Conservation (phyloP, 2,329 filamentous ascomycete species). For the Scytalidium sp. region DNA sequence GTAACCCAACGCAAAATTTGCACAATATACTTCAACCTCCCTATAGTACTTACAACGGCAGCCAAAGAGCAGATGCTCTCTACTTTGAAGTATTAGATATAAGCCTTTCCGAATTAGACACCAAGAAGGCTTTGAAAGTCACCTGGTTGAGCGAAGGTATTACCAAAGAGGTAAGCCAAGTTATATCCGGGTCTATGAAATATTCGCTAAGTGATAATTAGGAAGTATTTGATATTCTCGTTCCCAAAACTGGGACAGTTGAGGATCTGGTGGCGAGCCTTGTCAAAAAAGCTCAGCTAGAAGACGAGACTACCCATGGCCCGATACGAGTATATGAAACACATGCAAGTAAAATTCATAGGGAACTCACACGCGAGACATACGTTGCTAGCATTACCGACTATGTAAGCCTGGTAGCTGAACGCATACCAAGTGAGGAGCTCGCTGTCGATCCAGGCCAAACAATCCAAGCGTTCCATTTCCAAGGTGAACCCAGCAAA, state of each 20-base stretch:
- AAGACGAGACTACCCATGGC: conserved; percentile 67
- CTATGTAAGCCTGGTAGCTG: conserved; percentile 77
- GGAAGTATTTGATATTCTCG: conserved; percentile 79
- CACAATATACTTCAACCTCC: conserved; percentile 74
- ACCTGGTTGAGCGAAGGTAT: conserved; percentile 87
- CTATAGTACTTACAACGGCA: conserved; percentile 67
- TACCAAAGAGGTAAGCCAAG: conserved; percentile 72
- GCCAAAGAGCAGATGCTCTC: conserved; percentile 72
- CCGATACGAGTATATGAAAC: conserved; percentile 80
- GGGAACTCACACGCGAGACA: conserved; percentile 67
- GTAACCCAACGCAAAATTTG: conserved; percentile 63
- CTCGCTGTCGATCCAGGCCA: conserved; percentile 53
- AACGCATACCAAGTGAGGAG: conserved; percentile 74
- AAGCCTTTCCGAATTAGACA: conserved; percentile 88
- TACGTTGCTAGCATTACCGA: conserved; percentile 82
- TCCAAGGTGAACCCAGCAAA: conserved; percentile 83
- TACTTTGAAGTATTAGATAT: conserved; percentile 95
- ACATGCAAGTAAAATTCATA: conserved; percentile 79
- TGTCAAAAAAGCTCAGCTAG: conserved; percentile 75
- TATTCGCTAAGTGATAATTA: conserved; percentile 33
- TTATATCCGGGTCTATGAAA: conserved; percentile 6
- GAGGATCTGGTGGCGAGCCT: conserved; percentile 74
- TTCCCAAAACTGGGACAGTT: conserved; percentile 80
- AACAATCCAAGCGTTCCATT: conserved; percentile 82
- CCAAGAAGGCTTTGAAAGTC: conserved; percentile 82